Evolutionary conservation across 2,329 filamentous ascomycete genomes (phyloP).

Genomic region (Hypoxylon sp.): DNA sequence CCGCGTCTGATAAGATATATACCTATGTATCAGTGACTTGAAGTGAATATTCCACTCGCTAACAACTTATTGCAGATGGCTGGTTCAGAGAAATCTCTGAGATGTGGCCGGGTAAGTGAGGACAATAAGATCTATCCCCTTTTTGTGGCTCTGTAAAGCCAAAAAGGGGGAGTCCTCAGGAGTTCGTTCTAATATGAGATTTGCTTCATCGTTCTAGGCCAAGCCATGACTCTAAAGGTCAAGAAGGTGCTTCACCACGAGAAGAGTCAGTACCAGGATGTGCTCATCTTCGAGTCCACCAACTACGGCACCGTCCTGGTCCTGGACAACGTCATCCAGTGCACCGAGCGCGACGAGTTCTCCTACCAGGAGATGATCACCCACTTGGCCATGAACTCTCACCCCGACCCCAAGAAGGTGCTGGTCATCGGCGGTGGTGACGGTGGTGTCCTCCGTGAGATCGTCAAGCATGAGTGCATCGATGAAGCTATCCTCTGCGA

Average conservation of each 20-base stretch:
- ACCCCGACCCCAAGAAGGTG: constrained; percentile 98
- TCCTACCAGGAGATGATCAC: constrained; percentile 99
- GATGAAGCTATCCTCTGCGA: constrained; percentile 97
- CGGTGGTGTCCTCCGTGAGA: constrained; percentile 95
- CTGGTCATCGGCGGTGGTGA: constrained; percentile 98
- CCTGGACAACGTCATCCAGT: constrained; percentile 98
- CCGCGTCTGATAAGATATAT: too few relatives aligned
- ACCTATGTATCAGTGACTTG: too few relatives aligned
- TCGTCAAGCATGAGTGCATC: constrained; percentile 98
- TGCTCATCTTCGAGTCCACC: constrained; percentile 98
- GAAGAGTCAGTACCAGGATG: constrained; percentile 99
- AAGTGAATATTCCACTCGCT: constrained; percentile 19
- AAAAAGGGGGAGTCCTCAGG: neutral
- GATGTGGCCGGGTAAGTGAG: constrained; percentile 84
- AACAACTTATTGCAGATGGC: constrained; percentile 73
- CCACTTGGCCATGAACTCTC: constrained; percentile 96
- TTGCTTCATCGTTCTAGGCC: constrained; percentile 60
- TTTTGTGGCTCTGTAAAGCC: neutral
- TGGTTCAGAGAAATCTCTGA: constrained; percentile 99
- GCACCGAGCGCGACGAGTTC: constrained; percentile 98
- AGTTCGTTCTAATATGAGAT: constrained; percentile 13
- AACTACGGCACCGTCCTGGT: constrained; percentile 96
- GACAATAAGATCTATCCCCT: neutral
- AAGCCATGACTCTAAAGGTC: constrained; percentile 98
- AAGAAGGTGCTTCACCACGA: constrained; percentile 99